Base-by-base conservation (phyloP, 2,329 filamentous ascomycete genomes). In the Falciphora oryzae region DNA sequence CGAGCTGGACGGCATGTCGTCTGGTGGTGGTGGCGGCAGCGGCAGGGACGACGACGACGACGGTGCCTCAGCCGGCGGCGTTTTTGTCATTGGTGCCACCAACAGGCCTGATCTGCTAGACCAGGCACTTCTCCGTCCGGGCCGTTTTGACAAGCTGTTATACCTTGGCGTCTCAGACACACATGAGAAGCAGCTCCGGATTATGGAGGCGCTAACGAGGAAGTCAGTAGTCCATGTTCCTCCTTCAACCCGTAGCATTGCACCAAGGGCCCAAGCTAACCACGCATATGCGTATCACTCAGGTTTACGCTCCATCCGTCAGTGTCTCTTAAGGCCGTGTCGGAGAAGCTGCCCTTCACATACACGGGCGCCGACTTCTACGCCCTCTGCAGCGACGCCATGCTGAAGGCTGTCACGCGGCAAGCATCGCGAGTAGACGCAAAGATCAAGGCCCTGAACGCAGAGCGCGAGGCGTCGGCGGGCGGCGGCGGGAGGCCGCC, bases 301-400 rank as follows among this genome's bases (percentile, higher is more conserved):
- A 94, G 91, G 78, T 99, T 99, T 77, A 90, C 89, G 2, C 86
- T 98, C 63, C 83, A 92, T 68, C 91, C 92, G 0, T 83, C 87
- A 1, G 82, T 97, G 60, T 95, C 92, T 14, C 85, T 99, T 14
- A 75, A 83, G 31, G 79, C 85, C 10, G 87, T 99, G 60, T 90
- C 94, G 4, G 83, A 90, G 63, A 83, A 83, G 14, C 84, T 99
- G 4, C 95, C 95, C 0, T 95, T 97, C 74, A 98, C 94, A 3
- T 99, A 97, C 78, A 99, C 95, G 0, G 95, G 95, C 72, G 95
- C 95, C 67, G 95, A 99, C 78, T 89, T 99, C 73, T 99, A 99
- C 77, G 95, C 95, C 0, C 84, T 99, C 27, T 98, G 94, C 80
- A 97, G 93, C 58, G 95, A 99, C 75, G 93, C 95, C 63, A 99